A percentile compares a stretch with the other conserved stretches of the same genome.
Conservation (phyloP, 805 yeast species). For the Candida parachauliodes region DNA sequence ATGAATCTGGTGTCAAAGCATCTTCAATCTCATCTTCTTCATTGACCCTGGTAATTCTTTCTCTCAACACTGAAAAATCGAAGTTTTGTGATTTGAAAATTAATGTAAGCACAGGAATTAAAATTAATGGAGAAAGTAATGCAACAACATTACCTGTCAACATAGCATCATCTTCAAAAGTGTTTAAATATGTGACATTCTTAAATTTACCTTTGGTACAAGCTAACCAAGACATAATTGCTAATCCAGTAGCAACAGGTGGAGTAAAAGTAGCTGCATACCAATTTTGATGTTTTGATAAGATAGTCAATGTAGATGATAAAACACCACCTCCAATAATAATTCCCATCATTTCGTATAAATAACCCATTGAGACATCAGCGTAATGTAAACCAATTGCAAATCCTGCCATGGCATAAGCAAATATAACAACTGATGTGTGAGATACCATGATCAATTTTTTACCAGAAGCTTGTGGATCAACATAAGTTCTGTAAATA, state of each 20-base stretch:
- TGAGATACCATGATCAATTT: slow-evolving; percentile 69
- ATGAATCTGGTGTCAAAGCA: slow-evolving; percentile 23
- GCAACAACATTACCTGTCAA: slow-evolving; percentile 86
- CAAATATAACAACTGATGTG: slow-evolving; percentile 52
- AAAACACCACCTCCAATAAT: slow-evolving; percentile 84
- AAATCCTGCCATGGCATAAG: slow-evolving; percentile 72
- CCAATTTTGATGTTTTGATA: slow-evolving; percentile 61
- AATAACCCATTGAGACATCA: slow-evolving; percentile 79
- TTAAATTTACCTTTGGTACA: slow-evolving; percentile 34
- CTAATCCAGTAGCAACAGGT: slow-evolving; percentile 67
- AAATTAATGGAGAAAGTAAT: slow-evolving; percentile 63
- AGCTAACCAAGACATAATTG: slow-evolving; percentile 58
- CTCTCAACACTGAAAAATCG: slow-evolving; percentile 63
- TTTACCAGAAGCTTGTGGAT: slow-evolving; percentile 76
- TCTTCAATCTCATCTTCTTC: slow-evolving; percentile 62
- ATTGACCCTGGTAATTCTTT: slow-evolving; percentile 57
- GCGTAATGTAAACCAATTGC: slow-evolving; percentile 81
- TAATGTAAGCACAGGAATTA: slow-evolving; percentile 63
- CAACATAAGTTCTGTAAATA: slow-evolving; percentile 73
- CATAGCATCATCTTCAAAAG: slow-evolving; percentile 90
- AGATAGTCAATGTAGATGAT: slow-evolving; percentile 65
- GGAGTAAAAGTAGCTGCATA: slow-evolving; percentile 76
- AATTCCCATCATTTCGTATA: slow-evolving; percentile 86
- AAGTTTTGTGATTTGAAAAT: slow-evolving; percentile 67
- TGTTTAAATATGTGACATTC: slow-evolving; percentile 33